phyloP scores from a whole-genome alignment of 176 grass and related monocot species.

The Neostapfia colusana region DNA sequence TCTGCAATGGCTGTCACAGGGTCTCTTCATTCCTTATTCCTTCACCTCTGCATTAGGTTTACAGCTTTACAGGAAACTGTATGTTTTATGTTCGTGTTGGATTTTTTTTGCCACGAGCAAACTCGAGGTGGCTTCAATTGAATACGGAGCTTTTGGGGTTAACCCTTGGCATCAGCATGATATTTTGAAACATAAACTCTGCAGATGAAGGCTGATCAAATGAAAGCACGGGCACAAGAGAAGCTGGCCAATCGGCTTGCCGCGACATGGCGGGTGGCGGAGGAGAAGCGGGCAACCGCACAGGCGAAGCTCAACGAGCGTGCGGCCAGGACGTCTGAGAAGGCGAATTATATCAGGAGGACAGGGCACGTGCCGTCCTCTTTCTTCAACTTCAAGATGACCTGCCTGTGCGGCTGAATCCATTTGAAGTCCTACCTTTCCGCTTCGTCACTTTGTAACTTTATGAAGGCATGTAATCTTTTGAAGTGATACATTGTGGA shows the following conservation, averaged over 20 bases:
- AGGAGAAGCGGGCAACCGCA: conserved; percentile 70
- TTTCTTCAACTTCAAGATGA: conserved; percentile 67
- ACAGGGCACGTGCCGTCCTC: conserved; percentile 81
- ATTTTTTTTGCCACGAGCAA: neutral
- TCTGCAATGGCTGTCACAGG: too few species aligned
- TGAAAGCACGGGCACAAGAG: conserved; percentile 79
- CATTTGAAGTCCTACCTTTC: neutral
- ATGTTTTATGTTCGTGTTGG: too few species aligned
- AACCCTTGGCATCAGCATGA: neutral
- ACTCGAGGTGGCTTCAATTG: neutral
- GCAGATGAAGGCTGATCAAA: conserved; percentile 81
- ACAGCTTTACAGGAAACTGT: too few species aligned
- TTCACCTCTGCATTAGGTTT: too few species aligned
- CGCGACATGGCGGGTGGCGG: conserved; percentile 50
- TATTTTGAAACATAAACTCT: neutral
- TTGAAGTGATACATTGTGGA: neutral
- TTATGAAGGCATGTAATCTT: too few species aligned
- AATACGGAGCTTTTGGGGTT: neutral
- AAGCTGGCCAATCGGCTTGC: conserved; percentile 66
- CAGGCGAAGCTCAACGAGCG: conserved; percentile 72
- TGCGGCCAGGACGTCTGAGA: conserved; percentile 64
- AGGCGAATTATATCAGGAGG: conserved; percentile 78
- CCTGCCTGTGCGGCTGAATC: conserved; percentile 69
- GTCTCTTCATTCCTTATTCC: too few species aligned
- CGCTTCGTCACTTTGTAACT: neutral